Evolutionary conservation across 129 eudicot species (phyloP).

Genomic region (Flaveria ramosissima): DNA sequence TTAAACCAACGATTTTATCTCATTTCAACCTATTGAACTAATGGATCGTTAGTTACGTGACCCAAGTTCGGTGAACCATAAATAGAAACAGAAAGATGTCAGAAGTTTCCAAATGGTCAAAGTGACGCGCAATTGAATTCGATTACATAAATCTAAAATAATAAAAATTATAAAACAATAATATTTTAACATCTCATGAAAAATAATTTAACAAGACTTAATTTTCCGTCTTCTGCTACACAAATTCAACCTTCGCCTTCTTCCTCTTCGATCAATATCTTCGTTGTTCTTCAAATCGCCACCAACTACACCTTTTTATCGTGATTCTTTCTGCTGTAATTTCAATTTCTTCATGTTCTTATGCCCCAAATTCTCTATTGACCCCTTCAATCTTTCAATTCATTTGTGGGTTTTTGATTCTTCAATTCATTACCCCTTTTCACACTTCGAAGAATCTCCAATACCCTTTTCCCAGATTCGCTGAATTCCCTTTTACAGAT

Average conservation of each 20-base stretch:
- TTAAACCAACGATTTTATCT: too few species aligned
- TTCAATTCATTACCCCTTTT: slow-evolving; percentile 22
- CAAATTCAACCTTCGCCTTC: slow-evolving; percentile 35
- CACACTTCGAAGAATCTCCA: slow-evolving; percentile 14
- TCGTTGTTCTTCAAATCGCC: slow-evolving; percentile 21
- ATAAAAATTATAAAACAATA: not conserved
- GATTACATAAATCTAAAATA: not conserved
- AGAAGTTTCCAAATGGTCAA: slow-evolving; percentile 35
- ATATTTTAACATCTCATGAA: not conserved
- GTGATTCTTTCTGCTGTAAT: too few species aligned
- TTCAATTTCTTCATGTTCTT: not conserved
- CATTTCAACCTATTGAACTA: too few species aligned
- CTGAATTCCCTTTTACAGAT: not conserved
- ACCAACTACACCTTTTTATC: slow-evolving; percentile 12
- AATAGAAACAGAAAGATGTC: slow-evolving; percentile 1
- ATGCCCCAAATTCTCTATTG: slow-evolving; percentile 12
- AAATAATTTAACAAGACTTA: not conserved
- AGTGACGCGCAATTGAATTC: slow-evolving; percentile 28
- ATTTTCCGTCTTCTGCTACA: slow-evolving; percentile 34
- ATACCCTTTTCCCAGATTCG: slow-evolving; percentile 13
- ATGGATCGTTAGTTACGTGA: not conserved
- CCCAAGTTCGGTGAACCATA: not conserved
- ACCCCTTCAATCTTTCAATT: slow-evolving; percentile 18
- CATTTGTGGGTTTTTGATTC: slow-evolving; percentile 28
- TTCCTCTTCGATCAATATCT: slow-evolving; percentile 15